phyloP scores from a whole-genome alignment of 1,284 basidiomycete species.

The Cutaneotrichosporon cavernicola region DNA sequence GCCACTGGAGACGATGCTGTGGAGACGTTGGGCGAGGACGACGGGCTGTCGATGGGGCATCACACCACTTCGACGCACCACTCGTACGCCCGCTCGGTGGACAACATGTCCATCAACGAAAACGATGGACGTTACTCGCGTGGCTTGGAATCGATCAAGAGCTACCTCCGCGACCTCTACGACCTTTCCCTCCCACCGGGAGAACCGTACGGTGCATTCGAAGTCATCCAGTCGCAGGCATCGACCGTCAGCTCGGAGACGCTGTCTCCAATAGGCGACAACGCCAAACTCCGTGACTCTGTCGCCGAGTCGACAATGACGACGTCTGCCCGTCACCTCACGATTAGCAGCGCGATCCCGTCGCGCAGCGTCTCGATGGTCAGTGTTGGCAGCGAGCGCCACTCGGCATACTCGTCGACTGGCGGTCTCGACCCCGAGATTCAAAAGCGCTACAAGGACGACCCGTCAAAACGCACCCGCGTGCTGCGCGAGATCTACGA shows the following conservation, averaged over 20 bases:
- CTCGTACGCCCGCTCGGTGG: slow-evolving; percentile 1
- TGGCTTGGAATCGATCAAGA: slow-evolving; percentile 84
- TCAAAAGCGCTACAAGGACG: slow-evolving; percentile 77
- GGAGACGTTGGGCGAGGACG: slow-evolving; percentile 26
- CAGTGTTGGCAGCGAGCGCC: slow-evolving; percentile 29
- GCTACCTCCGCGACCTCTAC: slow-evolving; percentile 90
- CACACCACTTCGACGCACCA: slow-evolving; percentile 6
- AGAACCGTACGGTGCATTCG: slow-evolving; percentile 48
- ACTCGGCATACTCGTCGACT: slow-evolving; percentile 15
- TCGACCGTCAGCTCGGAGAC: slow-evolving; percentile 1
- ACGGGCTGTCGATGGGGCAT: slow-evolving; percentile 16
- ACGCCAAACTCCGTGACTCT: slow-evolving; percentile 14
- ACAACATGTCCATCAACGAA: slow-evolving; percentile 26
- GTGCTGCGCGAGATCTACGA: slow-evolving; percentile 81
- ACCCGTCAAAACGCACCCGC: slow-evolving; percentile 72
- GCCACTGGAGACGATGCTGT: slow-evolving; percentile 16
- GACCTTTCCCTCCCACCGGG: slow-evolving; percentile 61
- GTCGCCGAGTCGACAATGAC: slow-evolving; percentile 17
- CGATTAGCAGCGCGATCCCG: slow-evolving; percentile 5
- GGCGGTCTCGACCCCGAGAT: slow-evolving; percentile 54
- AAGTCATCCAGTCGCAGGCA: slow-evolving; percentile 30
- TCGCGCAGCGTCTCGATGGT: slow-evolving; percentile 30
- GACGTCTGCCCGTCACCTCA: slow-evolving; percentile 11
- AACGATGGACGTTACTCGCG: slow-evolving; percentile 38
- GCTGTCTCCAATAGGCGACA: slow-evolving; percentile 1